Percentiles rank a stretch among this genome's conserved stretches.
Conservation (phyloP, 2,329 filamentous ascomycete genomes). For the Elsinoe necatrix region DNA sequence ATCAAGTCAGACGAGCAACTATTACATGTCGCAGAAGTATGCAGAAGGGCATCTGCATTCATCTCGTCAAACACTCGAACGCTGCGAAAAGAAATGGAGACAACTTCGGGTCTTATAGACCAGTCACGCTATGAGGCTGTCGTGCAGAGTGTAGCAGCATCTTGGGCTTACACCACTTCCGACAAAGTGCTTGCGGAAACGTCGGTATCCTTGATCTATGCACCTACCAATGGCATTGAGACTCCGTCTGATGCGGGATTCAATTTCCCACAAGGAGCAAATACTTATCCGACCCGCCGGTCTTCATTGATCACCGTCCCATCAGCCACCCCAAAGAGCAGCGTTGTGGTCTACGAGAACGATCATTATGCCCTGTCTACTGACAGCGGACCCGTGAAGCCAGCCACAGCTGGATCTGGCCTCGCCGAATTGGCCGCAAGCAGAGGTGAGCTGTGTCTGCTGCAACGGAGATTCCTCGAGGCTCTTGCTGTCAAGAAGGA, state of each 20-base stretch:
- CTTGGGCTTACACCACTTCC: conserved; percentile 68
- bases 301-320: conserved; percentile 17
- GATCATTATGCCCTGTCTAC: conserved; percentile 20
- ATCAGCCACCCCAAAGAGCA: not conserved
- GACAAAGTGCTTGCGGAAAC: conserved; percentile 72
- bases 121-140: conserved; percentile 34
- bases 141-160: conserved; percentile 66
- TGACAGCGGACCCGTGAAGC: conserved; percentile 16
- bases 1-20: conserved; percentile 54
- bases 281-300: conserved; percentile 17
- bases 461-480: conserved; percentile 73
- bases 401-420: conserved; percentile 32
- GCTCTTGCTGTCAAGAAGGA: conserved; percentile 60
- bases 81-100: conserved; percentile 65
- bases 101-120: conserved; percentile 23
- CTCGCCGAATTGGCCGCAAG: conserved; percentile 74
- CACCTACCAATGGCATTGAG: conserved; percentile 38
- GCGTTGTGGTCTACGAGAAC: conserved; percentile 29
- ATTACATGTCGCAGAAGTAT: conserved; percentile 74
- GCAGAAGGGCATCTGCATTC: conserved; percentile 72
- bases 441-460: conserved; percentile 69
- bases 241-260: conserved; percentile 6
- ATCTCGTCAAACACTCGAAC: conserved; percentile 71
- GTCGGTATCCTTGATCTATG: conserved; percentile 57
- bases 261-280: conserved; percentile 20